Base-by-base conservation (phyloP, 805 yeast genomes). In the Lipomyces orientalis region DNA sequence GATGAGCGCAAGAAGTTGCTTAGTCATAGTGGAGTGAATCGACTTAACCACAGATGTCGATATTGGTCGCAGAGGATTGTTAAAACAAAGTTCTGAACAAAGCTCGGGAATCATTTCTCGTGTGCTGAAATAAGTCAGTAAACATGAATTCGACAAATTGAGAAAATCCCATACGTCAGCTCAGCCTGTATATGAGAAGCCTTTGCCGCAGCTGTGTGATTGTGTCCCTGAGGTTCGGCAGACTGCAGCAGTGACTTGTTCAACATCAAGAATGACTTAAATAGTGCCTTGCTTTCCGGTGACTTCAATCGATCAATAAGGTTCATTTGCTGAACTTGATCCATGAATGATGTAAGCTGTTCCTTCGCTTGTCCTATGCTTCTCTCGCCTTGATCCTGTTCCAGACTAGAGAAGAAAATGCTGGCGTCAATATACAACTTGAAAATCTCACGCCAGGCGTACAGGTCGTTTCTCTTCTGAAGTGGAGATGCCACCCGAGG, bases 111-210 rank as follows among this genome's bases (percentile, higher is more conserved):
- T 84, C 57, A 78, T 73, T 4, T 63, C 61, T n/a, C 69, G 71
- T 2, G 77, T 64, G 6, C 55, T 52, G 16, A 43, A 43, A 16
- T 2, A 43, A 5, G 49, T 43, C 49, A 43, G 49, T 2, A 8
- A 37, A 37, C 10, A 3, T 25, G 39, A 19, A 34, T 25, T 8
- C 29, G 16, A 16, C 10, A 16, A 1, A 19, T 14, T 25, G 16
- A 22, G 19, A 8, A 46, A 25, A 10, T 12, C 2, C 19, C 33
- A 6, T 31, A 52, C 55, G 83, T 81, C 35, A 89, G 77, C 6
- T 85, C 78, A 0, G 94, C 90, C 73, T 86, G 88, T 75, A 90
- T 90, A 72, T 90, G 93, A 73, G 90, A 90, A 68, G 90, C 90
- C 76, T 90, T 90, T 19, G 83, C 78, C 54, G 88, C 82, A 0